Conservation (phyloP, 2,329 filamentous ascomycete genomes). For the Pseudocercospora crystallina region DNA sequence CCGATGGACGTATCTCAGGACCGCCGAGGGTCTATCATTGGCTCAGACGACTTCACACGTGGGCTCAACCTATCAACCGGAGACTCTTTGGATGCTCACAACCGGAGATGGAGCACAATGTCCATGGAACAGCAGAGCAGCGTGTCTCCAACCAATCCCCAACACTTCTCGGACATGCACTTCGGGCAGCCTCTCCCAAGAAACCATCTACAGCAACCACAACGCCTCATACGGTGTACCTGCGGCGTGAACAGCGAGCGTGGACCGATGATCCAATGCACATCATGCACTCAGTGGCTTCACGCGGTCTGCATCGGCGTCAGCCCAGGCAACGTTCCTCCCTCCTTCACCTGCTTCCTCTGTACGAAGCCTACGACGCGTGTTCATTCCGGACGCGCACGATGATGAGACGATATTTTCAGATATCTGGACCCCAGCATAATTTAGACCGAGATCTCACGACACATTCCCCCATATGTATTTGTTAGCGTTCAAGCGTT, state of each 20-base stretch:
- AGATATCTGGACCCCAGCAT: no score
- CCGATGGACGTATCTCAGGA: constrained; percentile 29
- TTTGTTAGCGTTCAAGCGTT: constrained; percentile 17
- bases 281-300: constrained; percentile 63
- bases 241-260: constrained; percentile 57
- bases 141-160: constrained; percentile 28
- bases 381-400: background rate
- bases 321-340: constrained; percentile 44
- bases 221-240: constrained; percentile 52
- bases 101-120: constrained; percentile 47
- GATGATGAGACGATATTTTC: no score
- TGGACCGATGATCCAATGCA: constrained; percentile 62
- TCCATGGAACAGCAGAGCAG: constrained; percentile 46
- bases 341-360: constrained; percentile 52
- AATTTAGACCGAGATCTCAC: no score
- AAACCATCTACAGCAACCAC: background rate
- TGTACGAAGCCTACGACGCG: constrained; percentile 38
- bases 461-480: background rate
- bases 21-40: constrained; percentile 17
- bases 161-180: constrained; percentile 30
- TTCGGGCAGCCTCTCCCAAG: constrained; percentile 39
- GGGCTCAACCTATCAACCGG: constrained; percentile 23
- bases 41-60: constrained; percentile 14
- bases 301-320: constrained; percentile 60
- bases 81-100: constrained; percentile 43